phyloP scores from a whole-genome alignment of 164 flowering plant genomes.

The Platanus orientalis region DNA sequence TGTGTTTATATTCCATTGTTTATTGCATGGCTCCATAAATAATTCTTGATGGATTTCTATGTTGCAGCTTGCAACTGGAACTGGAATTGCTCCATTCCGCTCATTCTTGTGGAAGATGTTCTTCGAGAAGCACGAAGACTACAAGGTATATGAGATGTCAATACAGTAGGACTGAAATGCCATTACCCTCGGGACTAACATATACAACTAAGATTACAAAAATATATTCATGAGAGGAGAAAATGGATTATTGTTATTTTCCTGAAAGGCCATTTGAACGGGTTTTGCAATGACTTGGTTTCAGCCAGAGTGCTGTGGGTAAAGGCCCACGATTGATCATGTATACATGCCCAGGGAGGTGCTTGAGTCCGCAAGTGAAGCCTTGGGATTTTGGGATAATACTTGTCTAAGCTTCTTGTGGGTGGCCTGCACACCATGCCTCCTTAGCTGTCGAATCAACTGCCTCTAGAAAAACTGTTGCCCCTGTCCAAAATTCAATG shows the following conservation, averaged over 20 bases:
- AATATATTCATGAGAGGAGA: too few relatives aligned
- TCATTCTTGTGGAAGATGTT: conserved; percentile 97
- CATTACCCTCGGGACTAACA: neutral
- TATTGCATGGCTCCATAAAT: neutral
- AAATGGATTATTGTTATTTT: too few relatives aligned
- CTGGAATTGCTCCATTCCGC: conserved; percentile 97
- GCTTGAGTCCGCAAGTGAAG: neutral
- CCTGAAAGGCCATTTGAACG: too few relatives aligned
- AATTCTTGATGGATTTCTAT: neutral
- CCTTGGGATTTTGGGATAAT: neutral
- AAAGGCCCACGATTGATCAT: neutral
- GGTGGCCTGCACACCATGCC: neutral
- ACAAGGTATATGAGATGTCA: conserved; percentile 50
- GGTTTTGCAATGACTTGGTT: neutral
- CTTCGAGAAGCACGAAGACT: conserved; percentile 93
- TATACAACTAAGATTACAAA: too few relatives aligned
- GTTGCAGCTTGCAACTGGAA: conserved; percentile 91
- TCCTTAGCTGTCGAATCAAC: neutral
- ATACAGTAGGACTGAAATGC: neutral
- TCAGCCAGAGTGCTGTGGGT: neutral
- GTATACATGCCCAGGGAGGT: neutral
- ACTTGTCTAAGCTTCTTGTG: neutral
- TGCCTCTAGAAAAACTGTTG: neutral
- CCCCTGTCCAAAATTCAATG: neutral
- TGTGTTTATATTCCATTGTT: neutral